Evolutionary conservation across 345 rosid species (phyloP).

Genomic region (Tarenaya hassleriana): DNA sequence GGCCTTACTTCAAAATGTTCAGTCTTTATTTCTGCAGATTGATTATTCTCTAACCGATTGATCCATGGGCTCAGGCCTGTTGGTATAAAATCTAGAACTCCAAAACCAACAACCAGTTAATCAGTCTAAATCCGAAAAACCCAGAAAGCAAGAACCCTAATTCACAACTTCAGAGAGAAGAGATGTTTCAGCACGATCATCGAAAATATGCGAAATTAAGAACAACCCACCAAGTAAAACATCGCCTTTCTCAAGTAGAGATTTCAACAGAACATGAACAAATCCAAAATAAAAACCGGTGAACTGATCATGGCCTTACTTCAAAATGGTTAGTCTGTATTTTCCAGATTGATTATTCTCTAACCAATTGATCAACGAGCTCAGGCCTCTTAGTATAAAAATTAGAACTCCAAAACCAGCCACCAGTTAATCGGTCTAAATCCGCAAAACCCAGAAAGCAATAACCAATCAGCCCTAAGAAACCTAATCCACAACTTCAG

Average conservation of each 20-base stretch:
- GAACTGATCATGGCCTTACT: too few species aligned
- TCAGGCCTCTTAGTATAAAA: not conserved
- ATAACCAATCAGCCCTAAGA: not conserved
- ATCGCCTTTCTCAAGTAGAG: not conserved
- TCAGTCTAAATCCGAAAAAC: too few species aligned
- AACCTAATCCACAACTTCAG: slow-evolving; percentile 1
- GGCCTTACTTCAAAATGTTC: too few species aligned
- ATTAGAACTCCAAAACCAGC: too few species aligned
- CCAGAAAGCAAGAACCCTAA: not conserved
- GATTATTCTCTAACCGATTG: too few species aligned
- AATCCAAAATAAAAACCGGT: not conserved
- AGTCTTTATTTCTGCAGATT: too few species aligned
- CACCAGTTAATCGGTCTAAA: too few species aligned
- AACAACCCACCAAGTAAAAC: not conserved
- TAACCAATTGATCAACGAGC: slow-evolving; percentile 11
- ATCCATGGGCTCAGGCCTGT: not conserved
- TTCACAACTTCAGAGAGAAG: not conserved
- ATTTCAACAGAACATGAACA: not conserved
- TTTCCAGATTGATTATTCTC: too few species aligned
- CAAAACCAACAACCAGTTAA: too few species aligned
- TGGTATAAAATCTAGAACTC: too few species aligned
- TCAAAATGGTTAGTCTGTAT: too few species aligned
- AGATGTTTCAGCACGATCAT: not conserved
- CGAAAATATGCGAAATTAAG: not conserved
- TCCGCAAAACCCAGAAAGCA: too few species aligned